Conservation (phyloP, 139 green algal genomes). For the Chlorella vulgaris region DNA sequence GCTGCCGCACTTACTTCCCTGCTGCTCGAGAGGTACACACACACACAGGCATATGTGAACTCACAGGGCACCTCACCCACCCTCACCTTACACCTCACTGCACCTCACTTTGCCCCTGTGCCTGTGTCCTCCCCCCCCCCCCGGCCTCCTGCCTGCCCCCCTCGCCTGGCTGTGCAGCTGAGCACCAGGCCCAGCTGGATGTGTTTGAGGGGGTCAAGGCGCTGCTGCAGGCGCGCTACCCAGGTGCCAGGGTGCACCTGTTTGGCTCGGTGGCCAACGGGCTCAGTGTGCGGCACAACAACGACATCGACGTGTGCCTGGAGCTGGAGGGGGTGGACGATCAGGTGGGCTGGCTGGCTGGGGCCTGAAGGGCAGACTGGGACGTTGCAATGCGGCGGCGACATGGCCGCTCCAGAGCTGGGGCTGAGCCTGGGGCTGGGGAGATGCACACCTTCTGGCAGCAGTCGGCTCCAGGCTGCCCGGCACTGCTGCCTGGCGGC, state of each 20-base stretch:
- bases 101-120: neutral
- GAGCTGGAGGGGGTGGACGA: slow-evolving; percentile 50
- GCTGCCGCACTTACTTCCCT: too few species aligned
- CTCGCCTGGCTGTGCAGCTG: too few species aligned
- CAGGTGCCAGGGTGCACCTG: slow-evolving; percentile 55
- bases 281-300: slow-evolving; percentile 70
- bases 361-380: too few species aligned
- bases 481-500: neutral
- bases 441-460: too few species aligned
- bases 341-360: slow-evolving; percentile 12
- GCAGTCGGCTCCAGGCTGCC: too few species aligned
- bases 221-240: slow-evolving; percentile 55
- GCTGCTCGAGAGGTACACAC: too few species aligned
- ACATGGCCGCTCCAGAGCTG: too few species aligned
- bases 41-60: too few species aligned
- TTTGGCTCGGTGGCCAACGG: slow-evolving; percentile 76
- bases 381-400: too few species aligned
- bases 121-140: neutral
- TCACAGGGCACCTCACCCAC: neutral
- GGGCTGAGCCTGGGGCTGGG: too few species aligned
- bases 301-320: slow-evolving; percentile 84
- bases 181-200: slow-evolving; percentile 46
- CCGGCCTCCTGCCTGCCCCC: neutral
- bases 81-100: neutral
- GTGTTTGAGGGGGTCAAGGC: slow-evolving; percentile 50